phyloP scores from a whole-genome alignment of 345 rosid species.

The Salix dunnii region DNA sequence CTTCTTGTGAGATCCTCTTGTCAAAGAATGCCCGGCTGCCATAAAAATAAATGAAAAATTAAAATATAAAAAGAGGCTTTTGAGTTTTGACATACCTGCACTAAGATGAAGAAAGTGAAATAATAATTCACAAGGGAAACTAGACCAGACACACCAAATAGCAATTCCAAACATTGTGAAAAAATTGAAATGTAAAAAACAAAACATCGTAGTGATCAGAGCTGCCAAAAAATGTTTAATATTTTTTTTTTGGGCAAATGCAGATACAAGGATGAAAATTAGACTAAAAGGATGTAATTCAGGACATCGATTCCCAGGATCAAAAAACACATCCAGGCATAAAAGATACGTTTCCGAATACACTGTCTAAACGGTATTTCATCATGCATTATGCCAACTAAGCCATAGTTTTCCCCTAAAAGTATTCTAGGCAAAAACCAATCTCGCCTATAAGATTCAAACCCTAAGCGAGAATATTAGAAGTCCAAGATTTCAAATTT shows the following conservation, averaged over 20 bases:
- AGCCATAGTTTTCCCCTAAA: background rate
- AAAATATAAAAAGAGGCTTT: background rate
- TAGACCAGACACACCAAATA: no score
- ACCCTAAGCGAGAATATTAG: background rate
- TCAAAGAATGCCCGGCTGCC: slow-evolving; percentile 60
- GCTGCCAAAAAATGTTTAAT: background rate
- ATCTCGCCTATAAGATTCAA: background rate
- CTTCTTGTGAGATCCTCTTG: slow-evolving; percentile 81
- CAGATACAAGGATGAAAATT: background rate
- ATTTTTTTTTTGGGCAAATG: background rate
- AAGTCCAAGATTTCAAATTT: background rate
- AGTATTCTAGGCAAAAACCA: background rate
- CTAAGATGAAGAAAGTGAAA: background rate
- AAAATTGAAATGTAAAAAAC: background rate
- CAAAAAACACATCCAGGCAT: background rate
- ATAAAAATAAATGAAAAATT: background rate
- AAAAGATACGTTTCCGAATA: background rate
- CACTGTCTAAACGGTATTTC: background rate
- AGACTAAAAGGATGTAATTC: background rate
- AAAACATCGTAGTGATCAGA: background rate
- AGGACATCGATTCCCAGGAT: background rate
- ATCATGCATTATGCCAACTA: background rate
- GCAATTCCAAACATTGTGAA: background rate
- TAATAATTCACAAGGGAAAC: background rate
- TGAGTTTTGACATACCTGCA: background rate